Evolutionary conservation across 495 filamentous ascomycete species (phyloP).

Genomic region (Trichoderma gamsii): DNA sequence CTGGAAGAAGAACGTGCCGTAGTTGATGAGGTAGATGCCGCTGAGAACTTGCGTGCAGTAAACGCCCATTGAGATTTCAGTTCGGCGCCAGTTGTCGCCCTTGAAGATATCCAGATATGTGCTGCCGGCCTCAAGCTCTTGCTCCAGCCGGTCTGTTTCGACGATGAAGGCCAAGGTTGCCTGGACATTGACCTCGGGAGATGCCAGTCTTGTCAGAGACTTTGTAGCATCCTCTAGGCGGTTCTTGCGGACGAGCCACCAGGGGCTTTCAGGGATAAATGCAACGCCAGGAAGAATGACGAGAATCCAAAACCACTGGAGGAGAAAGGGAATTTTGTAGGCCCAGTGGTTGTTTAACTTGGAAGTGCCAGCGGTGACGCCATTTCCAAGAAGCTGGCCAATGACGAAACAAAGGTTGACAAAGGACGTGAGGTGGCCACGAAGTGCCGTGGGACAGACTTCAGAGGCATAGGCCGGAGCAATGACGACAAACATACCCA

Average conservation of each 20-base stretch:
- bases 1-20: conserved; percentile 62
- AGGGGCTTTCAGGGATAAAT: conserved; percentile 62
- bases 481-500: conserved; percentile 56
- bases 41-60: conserved; percentile 64
- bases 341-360: conserved; percentile 51
- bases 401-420: conserved; percentile 71
- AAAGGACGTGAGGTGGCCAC: conserved; percentile 62
- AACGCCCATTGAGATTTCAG: conserved; percentile 56
- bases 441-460: conserved; percentile 56
- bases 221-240: conserved; percentile 48
- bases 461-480: conserved; percentile 66
- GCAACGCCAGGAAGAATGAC: conserved; percentile 55
- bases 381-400: conserved; percentile 60
- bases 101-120: conserved; percentile 62
- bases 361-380: conserved; percentile 53
- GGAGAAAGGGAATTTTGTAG: conserved; percentile 55
- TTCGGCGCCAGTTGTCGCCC: conserved; percentile 58
- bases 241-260: conserved; percentile 64
- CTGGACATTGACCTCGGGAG: conserved; percentile 42
- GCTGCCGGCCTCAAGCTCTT: conserved; percentile 49
- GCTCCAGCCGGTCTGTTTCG: conserved; percentile 61
- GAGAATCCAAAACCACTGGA: conserved; percentile 75
- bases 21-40: conserved; percentile 60
- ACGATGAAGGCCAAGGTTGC: conserved; percentile 68
- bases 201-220: conserved; percentile 51